Evolutionary conservation across 2,329 filamentous ascomycete genomes (phyloP).

Genomic region (Delphinella strobiligena): DNA sequence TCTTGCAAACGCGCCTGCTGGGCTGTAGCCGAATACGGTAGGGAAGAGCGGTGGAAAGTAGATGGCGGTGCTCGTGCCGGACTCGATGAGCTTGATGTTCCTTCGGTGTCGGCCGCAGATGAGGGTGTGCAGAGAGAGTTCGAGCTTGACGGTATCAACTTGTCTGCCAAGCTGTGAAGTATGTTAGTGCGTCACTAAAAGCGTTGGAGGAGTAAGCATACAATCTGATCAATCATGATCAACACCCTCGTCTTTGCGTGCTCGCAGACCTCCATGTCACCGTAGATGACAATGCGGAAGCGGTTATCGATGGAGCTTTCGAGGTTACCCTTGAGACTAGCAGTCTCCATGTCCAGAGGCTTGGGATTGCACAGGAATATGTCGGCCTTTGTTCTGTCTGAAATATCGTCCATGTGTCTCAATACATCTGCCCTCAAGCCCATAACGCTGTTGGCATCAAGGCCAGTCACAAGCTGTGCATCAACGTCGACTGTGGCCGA

Average conservation of each 20-base stretch:
- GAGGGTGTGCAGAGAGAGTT: conserved; percentile 78
- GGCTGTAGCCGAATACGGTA: conserved; percentile 79
- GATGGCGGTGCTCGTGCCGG: conserved; percentile 87
- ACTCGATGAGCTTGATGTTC: conserved; percentile 97
- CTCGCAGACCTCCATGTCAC: conserved; percentile 87
- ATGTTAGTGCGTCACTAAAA: no score
- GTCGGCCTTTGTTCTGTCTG: conserved; percentile 82
- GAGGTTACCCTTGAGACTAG: conserved; percentile 63
- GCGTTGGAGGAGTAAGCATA: no score
- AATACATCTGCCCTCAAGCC: conserved; percentile 65
- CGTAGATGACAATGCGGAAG: conserved; percentile 86
- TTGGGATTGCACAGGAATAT: conserved; percentile 93
- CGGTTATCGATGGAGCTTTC: conserved; percentile 76
- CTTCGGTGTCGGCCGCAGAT: conserved; percentile 89
- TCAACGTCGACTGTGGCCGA: conserved; percentile 91
- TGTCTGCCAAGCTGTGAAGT: conserved; percentile 51
- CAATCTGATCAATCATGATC: conserved; percentile 94
- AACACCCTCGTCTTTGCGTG: conserved; percentile 92
- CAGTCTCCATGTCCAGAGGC: conserved; percentile 59
- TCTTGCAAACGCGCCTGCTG: conserved; percentile 60
- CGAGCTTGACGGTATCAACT: conserved; percentile 70
- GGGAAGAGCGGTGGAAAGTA: conserved; percentile 96
- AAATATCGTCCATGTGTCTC: conserved; percentile 75
- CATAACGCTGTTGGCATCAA: conserved; percentile 28
- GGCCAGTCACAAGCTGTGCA: conserved; percentile 57